Base-by-base conservation (phyloP, 2,329 filamentous ascomycete species). In the Aspergillus carbonarius region DNA sequence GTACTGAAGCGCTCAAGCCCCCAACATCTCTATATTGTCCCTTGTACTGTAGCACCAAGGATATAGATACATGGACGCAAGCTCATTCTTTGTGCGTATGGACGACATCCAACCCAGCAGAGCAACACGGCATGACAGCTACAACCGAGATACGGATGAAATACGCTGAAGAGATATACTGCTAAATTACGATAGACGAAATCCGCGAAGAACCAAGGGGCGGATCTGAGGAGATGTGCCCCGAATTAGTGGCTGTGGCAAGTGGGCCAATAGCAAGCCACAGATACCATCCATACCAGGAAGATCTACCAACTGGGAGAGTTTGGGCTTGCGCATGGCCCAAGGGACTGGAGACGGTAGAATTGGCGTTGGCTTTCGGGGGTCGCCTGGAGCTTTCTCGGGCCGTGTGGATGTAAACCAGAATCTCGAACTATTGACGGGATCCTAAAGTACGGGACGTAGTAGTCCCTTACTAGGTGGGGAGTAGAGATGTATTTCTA, bases 211-310 rank as follows among this genome's bases (percentile, higher is more conserved):
- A 42, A 63, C 61, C 60, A 55, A 32, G 30, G 48, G 48, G 51
- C 60, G 62, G 62, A 63, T 63, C 60, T 63, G 27, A 47, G 17
- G 37, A 35, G 27, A 57, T 61, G 54, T 63, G 62, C 60, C 62
- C 62, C 62, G 56, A 51, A 32, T 46, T 60, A 62, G 58, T 56
- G 39, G 27, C 54, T 37, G 46, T n/a, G 48, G 34, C 32, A 27
- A 34, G 27, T 27, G 17, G 34, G 23, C 60, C 60, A 64, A 60
- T 63, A 39, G 51, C 13, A 35, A 23, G 46, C 48, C 50, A 12
- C 12, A 7, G 34, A 54, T 51, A 54, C 54, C 56, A 34, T 32
- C 49, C 34, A 49, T 35, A 37, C 27, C 49, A 37, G 48, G 49
- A 42, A 37, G 56, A 58, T 61, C 59, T 51, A 51, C 55, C 56